A percentile compares a stretch with the other conserved stretches of the same genome.
Conservation (phyloP, 2,329 filamentous ascomycete species). For the Phyllosticta capitalensis region DNA sequence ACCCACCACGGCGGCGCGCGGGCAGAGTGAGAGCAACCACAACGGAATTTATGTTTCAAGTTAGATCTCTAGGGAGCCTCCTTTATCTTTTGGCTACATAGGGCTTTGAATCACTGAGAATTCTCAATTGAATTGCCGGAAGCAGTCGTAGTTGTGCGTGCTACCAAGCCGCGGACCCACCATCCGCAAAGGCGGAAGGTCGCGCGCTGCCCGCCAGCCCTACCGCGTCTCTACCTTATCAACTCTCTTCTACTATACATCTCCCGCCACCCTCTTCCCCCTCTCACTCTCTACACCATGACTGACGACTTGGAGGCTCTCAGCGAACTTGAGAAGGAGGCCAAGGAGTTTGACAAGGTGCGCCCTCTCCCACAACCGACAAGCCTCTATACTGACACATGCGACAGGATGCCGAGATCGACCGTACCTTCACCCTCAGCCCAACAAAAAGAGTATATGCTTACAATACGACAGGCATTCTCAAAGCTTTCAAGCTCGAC, state of each 20-base stretch:
- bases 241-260: background rate
- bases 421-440: conserved; percentile 41
- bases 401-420: conserved; percentile 79
- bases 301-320: conserved; percentile 49
- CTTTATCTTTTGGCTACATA: too few relatives aligned
- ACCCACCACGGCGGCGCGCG: too few relatives aligned
- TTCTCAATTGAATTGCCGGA: too few relatives aligned
- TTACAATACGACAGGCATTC: conserved; percentile 45
- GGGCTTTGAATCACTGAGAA: too few relatives aligned
- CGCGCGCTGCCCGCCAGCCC: background rate
- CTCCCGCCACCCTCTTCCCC: background rate
- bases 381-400: background rate
- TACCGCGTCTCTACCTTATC: background rate
- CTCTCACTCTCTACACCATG: conserved; percentile 26
- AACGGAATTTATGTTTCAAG: too few relatives aligned
- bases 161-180: too few relatives aligned
- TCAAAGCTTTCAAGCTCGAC: conserved; percentile 77
- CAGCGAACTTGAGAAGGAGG: conserved; percentile 71
- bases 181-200: background rate
- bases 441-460: background rate
- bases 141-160: background rate
- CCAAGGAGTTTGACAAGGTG: conserved; percentile 86
- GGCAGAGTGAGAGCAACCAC: too few relatives aligned
- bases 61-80: too few relatives aligned
- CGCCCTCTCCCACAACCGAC: conserved; percentile 13